Evolutionary conservation across 1,284 basidiomycete genomes (phyloP), one percentile per base, ranked within the genome.

Genomic region (Cryptococcus hybrid): DNA sequence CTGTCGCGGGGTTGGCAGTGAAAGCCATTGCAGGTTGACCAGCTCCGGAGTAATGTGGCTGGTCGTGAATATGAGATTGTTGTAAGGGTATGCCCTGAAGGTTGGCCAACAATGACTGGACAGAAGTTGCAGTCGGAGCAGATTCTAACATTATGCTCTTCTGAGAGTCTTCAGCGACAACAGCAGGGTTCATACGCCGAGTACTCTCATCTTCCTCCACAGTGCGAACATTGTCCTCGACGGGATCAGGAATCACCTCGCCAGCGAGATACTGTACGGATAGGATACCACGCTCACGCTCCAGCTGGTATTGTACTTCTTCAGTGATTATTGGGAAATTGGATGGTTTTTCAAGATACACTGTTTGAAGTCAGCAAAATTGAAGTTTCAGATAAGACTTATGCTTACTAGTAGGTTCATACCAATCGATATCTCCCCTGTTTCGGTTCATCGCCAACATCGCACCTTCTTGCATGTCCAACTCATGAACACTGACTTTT

Each of bases 381-480:
- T 7, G 0, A 36, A 53, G 40, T 8, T 11, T 12, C 30, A 36
- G 24, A 34, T 38, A 4, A 1, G 24, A 30, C 1, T 1, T 3
- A 12, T 30, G 56, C 65, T 63, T 42, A 67, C 62, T 49, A n/a
- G 24, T 15, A 1, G 67, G 72, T 40, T 70, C 67, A 50, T 68
- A 69, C 74, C 74, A 76, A 8, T 70, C 67, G 9, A 70, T 65
- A n/a, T 46, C 38, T 35, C 35, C 54, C 24, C 62, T 55, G 13
- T 48, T 54, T 18, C 56, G 53, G 45, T 61, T 59, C 35, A 56
- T 56, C 42, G 60, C 62, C 52, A 76, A 50, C 6, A 64, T 63
- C 13, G 54, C 54, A 39, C 73, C 74, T 56, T 76, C 74, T n/a
- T 62, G 59, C 49, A 58, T 53, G 57, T 71, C 66, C 37, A 74